These are phyloP conservation scores for Cercospora canescens DNA, from an alignment of 2,329 filamentous ascomycete genomes.

Conservation along the genomic window DNA sequence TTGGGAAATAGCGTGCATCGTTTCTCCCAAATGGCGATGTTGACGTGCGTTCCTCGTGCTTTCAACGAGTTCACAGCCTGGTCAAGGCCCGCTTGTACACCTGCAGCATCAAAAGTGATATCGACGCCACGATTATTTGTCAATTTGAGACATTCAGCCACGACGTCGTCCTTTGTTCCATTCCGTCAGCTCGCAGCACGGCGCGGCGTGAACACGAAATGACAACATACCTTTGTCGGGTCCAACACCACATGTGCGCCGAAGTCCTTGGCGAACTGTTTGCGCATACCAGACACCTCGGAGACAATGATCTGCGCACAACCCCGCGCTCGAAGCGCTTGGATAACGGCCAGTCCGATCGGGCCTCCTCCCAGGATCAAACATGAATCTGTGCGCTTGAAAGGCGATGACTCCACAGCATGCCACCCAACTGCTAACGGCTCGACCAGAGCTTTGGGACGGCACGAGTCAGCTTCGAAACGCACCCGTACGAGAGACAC, in stretches of 20 bases:
- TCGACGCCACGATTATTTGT: conserved; percentile 50
- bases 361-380: conserved; percentile 56
- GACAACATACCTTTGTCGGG: conserved; percentile 45
- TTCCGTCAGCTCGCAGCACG: conserved; percentile 47
- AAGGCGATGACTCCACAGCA: conserved; percentile 53
- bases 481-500: not conserved
- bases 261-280: conserved; percentile 52
- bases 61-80: conserved; percentile 51
- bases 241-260: conserved; percentile 55
- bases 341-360: conserved; percentile 54
- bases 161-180: conserved; percentile 50
- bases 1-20: conserved; percentile 51
- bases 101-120: conserved; percentile 55
- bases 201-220: conserved; percentile 30
- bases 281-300: conserved; percentile 50
- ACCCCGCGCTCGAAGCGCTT: conserved; percentile 46
- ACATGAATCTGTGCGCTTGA: conserved; percentile 47
- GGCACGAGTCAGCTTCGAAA: not conserved
- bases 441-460: conserved; percentile 51
- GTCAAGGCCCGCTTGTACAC: conserved; percentile 53
- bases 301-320: conserved; percentile 55
- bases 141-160: conserved; percentile 44
- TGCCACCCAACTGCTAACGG: conserved; percentile 59
- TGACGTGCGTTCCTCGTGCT: conserved; percentile 54
- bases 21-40: conserved; percentile 59